Evolutionary conservation across 106 monocot species (phyloP), one percentile per base, ranked within the genome.

Genomic region (Dioscorea zingiberensis): DNA sequence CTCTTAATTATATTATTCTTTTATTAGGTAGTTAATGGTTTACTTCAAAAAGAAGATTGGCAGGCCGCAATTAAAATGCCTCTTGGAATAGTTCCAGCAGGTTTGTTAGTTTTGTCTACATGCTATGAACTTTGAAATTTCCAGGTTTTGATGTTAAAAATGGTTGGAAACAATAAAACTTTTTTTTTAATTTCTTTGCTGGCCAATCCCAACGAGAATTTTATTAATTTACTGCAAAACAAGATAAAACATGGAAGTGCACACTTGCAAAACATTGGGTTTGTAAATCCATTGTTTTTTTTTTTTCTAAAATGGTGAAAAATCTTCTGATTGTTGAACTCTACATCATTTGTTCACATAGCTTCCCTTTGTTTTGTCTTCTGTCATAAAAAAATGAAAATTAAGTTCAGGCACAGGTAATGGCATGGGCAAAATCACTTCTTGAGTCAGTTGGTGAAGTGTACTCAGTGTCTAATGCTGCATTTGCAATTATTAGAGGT

Each of bases 1-100:
- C 9, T 38, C 38, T 38, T 38, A 38, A 38, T 38, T 38, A 38
- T 38, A 38, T 38, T 38, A 38, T 38, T 6, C 38, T 38, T 38
- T 10, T 10, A 60, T 19, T 73, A 97, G 95, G 88, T 97, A 30
- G 73, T 97, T 54, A 97, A 92, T 88, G 91, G 95, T 3, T 78
- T 97, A 48, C 74, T 97, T 48, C 78, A 79, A 74, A 97, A 91
- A 80, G 91, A 85, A 55, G 95, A 97, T 78, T 97, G 91, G 91
- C 48, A 70, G 4, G 70, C 59, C 60, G 91, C 88, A 57, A 97
- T 97, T 58, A 86, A 88, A 63, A 32, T 92, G 64, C 95, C 95
- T 51, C 76, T 97, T 45, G 95, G 95, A 24, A 88, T 97, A 76
- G 81, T 97, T 73, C 95, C 95, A 22, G 91, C 88, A 84, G 91